phyloP scores from a whole-genome alignment of 495 filamentous ascomycete species.

The Evernia prunastri region DNA sequence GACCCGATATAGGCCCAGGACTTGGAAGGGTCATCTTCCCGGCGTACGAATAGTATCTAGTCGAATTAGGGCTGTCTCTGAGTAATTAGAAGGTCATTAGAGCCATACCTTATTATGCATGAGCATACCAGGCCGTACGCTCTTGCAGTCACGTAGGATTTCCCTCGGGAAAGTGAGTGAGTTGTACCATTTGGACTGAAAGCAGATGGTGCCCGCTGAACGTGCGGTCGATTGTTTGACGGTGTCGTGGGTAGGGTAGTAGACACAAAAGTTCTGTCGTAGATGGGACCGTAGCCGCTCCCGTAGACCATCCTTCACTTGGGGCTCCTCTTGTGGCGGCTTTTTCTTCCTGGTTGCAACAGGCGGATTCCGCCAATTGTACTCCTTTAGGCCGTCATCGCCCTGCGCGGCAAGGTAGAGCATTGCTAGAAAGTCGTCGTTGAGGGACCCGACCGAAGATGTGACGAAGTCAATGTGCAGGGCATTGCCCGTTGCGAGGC shows the following conservation, averaged over 20 bases:
- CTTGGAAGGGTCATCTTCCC: constrained; percentile 31
- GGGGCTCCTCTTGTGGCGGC: constrained; percentile 9
- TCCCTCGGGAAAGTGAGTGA: constrained; percentile 57
- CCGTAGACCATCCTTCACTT: constrained; percentile 17
- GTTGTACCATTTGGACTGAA: constrained; percentile 62
- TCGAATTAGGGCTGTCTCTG: neutral
- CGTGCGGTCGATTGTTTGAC: constrained; percentile 53
- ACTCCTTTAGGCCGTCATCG: constrained; percentile 52
- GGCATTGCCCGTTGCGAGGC: constrained; percentile 40
- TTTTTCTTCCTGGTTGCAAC: constrained; percentile 31
- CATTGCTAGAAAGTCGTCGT: constrained; percentile 55
- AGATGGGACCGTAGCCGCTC: constrained; percentile 33
- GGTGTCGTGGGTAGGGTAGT: constrained; percentile 75
- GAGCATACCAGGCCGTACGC: constrained; percentile 57
- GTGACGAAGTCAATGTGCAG: constrained; percentile 59
- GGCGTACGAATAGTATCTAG: constrained; percentile 60
- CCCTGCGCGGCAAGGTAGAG: constrained; percentile 75
- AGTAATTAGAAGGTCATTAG: neutral
- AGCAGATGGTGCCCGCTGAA: constrained; percentile 74
- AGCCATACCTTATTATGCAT: constrained; percentile 74
- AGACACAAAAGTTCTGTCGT: constrained; percentile 57
- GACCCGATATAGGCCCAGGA: constrained; percentile 88
- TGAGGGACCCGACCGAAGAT: constrained; percentile 74
- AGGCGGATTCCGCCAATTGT: constrained; percentile 38
- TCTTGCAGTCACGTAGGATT: constrained; percentile 70